Evolutionary conservation across 177 flowering plant genomes (phyloP), one percentile per base, ranked within the genome.

Genomic region (Vitis hybrid): DNA sequence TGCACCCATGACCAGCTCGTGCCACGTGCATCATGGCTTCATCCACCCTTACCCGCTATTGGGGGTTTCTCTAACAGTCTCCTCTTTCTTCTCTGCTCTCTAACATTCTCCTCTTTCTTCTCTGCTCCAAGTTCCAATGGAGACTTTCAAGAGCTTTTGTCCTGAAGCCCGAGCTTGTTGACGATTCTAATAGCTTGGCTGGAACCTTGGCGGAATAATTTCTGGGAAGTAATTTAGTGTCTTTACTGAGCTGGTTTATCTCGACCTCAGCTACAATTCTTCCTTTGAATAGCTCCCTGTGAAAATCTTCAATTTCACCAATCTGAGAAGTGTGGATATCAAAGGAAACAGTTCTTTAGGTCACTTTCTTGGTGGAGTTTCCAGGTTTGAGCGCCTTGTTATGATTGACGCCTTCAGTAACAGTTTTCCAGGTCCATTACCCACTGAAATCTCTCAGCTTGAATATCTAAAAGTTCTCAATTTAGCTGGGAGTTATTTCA

Each of bases 401-500:
- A 77, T 86, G 49, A 82, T 93, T 64, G 93, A 92, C 76, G 95
- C 91, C 48, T 88, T 91, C 73, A 95, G 97, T 79, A 95, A 95
- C 84, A 93, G 97, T 83, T 95, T 95, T 77, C 81, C 91, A 6
- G 99, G 98, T 10, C 71, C 82, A 12, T 68, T 93, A 74, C 98
- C 99, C 0, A 60, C 35, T 10, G 91, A 90, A 24, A 69, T 88
- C 24, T 81, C 92, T 3, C 63, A 75, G 70, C 75, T 95, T 56
- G 79, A 80, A 15, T 40, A 75, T 18, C 91, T 95, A 16, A 75
- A 85, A 71, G 83, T 90, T 19, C 81, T 95, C 35, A 95, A 95
- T 74, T 81, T 95, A 52, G 98, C 97, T 52, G 98, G 99, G 62
- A 91, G 99, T 83, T 95, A 95, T 76, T 93, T 93, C 76, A 79